Base-by-base conservation (phyloP, 2,329 filamentous ascomycete genomes). In the Ceratocystis lukuohia region DNA sequence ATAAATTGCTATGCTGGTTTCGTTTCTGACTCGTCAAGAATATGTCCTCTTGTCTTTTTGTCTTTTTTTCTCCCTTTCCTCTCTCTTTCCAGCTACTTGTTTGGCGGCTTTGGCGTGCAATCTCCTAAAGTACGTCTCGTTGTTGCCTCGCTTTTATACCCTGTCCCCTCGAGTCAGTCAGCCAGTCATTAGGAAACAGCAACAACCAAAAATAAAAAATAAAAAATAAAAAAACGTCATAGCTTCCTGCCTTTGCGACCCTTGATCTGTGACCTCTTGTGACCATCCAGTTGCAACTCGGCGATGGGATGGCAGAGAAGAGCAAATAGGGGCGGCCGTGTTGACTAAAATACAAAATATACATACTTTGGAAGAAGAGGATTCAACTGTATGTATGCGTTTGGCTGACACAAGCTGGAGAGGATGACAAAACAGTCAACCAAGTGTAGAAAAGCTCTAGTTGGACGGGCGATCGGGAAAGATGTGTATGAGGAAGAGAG, bases 191-290 rank as follows among this genome's bases (percentile, higher is more conserved):
- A 41, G 37, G 8, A 12, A 12, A 41, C 37, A 41, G 37, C 37
- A 53, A 53, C 20, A 53, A 15, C 17, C 20, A 17, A n/a, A 48
- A 7, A 48, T 25, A 50, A 50, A 22, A 46, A 8, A 28, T 5
- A 56, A n/a, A n/a, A n/a, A n/a, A n/a, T n/a, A 15, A 17, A 33
- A 33, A 57, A 57, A 57, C 53, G 53, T 33, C 53, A 57, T 57
- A 57, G 53, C 53, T 57, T 57, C 20, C 28, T n/a, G 25, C 17
- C 10, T 50, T 50, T 50, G 46, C 10, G 2, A 22, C 22, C 20
- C 22, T 25, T 50, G 46, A n/a, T 50, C 17, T 20, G 46, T 50
- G 17, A 20, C 3, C 46, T 48, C 45, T n/a, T 41, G 37, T 41
- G 37, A 41, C 37, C 37, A 15, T 15, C 10, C 37, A 15, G 10